These are phyloP conservation scores for Monosporascus sp. DNA, from an alignment of 2,329 filamentous ascomycete genomes.

Conservation along the genomic window DNA sequence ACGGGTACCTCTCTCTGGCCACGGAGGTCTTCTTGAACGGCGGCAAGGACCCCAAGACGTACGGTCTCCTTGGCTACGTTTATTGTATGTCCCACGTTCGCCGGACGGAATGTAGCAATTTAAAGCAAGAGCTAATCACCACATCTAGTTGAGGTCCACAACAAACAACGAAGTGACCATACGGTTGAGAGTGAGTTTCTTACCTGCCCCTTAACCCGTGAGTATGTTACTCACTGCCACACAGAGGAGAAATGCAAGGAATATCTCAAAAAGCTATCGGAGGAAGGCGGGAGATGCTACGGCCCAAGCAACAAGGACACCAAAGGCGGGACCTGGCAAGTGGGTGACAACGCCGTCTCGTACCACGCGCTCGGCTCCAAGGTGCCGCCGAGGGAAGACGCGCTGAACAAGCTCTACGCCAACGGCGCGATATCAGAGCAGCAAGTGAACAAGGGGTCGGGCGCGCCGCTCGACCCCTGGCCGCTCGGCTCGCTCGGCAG, in stretches of 20 bases:
- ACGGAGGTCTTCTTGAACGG: slow-evolving; percentile 23
- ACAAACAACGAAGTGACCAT: slow-evolving; percentile 19
- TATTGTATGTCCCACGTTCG: slow-evolving; percentile 16
- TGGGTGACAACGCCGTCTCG: slow-evolving; percentile 19
- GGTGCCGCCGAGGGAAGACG: slow-evolving; percentile 20
- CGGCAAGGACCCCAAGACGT: slow-evolving; percentile 17
- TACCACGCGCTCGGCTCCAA: slow-evolving; percentile 22
- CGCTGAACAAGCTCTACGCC: slow-evolving; percentile 19
- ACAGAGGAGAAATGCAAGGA: slow-evolving; percentile 18
- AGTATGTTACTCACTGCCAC: slow-evolving; percentile 5
- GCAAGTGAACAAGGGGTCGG: slow-evolving; percentile 17
- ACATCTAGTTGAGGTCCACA: slow-evolving; percentile 24
- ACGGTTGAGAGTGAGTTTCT: slow-evolving; percentile 19
- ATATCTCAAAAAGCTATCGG: slow-evolving; percentile 19
- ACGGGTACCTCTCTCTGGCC: slow-evolving; percentile 24
- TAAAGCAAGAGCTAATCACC: background rate
- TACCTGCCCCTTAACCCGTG: background rate
- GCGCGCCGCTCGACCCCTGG: slow-evolving; percentile 22
- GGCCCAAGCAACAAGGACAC: slow-evolving; percentile 21
- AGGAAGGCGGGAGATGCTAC: slow-evolving; percentile 16
- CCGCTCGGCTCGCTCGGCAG: slow-evolving; percentile 19
- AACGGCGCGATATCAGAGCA: slow-evolving; percentile 16
- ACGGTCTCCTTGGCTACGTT: slow-evolving; percentile 24
- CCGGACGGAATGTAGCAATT: no score
- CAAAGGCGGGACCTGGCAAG: slow-evolving; percentile 25